Evolutionary conservation across 1,284 basidiomycete genomes (phyloP).

Genomic region (Cystobasidium sp.): DNA sequence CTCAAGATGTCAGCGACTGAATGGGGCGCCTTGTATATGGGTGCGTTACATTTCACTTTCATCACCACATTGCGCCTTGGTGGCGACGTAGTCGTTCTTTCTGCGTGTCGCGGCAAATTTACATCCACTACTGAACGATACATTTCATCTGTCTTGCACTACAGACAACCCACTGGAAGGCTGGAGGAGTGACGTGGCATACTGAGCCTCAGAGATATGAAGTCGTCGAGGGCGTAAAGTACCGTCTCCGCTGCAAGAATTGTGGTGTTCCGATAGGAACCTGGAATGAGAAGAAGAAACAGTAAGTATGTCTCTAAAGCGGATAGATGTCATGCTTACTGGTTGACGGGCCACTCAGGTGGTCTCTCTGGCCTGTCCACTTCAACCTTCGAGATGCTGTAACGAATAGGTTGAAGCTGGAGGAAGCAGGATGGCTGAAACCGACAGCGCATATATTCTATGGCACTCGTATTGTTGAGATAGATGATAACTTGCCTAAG

Average conservation of each 20-base stretch:
- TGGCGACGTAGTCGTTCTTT: background rate
- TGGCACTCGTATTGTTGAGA: constrained; percentile 12
- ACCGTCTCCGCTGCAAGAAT: constrained; percentile 16
- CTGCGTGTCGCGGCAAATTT: background rate
- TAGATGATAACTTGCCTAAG: constrained; percentile 26
- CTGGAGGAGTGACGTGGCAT: constrained; percentile 15
- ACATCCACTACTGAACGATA: background rate
- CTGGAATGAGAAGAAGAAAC: constrained; percentile 35
- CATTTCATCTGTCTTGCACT: background rate
- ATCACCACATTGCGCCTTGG: background rate
- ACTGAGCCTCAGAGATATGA: constrained; percentile 2
- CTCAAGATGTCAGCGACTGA: constrained; percentile 25
- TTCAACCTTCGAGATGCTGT: constrained; percentile 26
- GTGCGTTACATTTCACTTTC: background rate
- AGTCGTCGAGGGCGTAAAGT: constrained; percentile 24
- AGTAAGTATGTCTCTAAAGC: constrained; percentile 1
- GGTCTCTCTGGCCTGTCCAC: constrained; percentile 32
- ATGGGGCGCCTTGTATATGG: constrained; percentile 17
- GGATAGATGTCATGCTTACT: background rate
- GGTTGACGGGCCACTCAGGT: background rate
- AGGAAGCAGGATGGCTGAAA: constrained; percentile 3
- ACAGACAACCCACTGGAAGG: constrained; percentile 39
- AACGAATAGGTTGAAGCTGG: constrained; percentile 8
- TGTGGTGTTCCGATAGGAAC: constrained; percentile 28
- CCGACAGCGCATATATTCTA: constrained; percentile 39